Evolutionary conservation across 1,284 basidiomycete species (phyloP).

Genomic region (Ceratobasidium sp.): DNA sequence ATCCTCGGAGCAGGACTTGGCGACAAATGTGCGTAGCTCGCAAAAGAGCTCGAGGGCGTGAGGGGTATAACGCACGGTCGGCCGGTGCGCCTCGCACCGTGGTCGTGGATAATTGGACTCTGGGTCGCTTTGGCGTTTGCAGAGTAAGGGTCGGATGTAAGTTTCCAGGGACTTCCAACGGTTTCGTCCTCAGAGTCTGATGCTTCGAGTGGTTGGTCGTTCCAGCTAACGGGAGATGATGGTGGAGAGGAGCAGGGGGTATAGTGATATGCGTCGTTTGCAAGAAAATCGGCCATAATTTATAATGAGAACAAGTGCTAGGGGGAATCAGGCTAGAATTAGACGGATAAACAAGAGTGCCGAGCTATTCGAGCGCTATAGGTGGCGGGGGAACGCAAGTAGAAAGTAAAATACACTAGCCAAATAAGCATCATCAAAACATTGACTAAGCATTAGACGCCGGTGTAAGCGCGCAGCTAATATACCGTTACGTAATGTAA

Average conservation of each 20-base stretch:
- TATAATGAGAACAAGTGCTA: background rate
- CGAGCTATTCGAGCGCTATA: too few relatives aligned
- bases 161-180: conserved; percentile 22
- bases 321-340: too few relatives aligned
- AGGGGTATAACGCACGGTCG: conserved; percentile 1
- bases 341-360: too few relatives aligned
- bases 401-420: background rate
- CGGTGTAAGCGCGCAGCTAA: conserved; percentile 14
- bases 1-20: conserved; percentile 7
- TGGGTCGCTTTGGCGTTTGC: conserved; percentile 42
- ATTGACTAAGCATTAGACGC: conserved; percentile 23
- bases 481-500: conserved; percentile 17
- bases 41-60: conserved; percentile 32
- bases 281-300: conserved; percentile 38
- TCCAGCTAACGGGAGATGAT: conserved; percentile 33
- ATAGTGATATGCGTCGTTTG: conserved; percentile 38
- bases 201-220: background rate
- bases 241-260: conserved; percentile 30
- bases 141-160: conserved; percentile 40
- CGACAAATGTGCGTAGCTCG: background rate
- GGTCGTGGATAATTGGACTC: conserved; percentile 24
- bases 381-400: background rate
- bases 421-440: conserved; percentile 42
- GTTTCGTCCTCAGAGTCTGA: background rate
- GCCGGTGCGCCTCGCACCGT: background rate